phyloP scores from a whole-genome alignment of 345 rosid species.

The Populus euphratica region DNA sequence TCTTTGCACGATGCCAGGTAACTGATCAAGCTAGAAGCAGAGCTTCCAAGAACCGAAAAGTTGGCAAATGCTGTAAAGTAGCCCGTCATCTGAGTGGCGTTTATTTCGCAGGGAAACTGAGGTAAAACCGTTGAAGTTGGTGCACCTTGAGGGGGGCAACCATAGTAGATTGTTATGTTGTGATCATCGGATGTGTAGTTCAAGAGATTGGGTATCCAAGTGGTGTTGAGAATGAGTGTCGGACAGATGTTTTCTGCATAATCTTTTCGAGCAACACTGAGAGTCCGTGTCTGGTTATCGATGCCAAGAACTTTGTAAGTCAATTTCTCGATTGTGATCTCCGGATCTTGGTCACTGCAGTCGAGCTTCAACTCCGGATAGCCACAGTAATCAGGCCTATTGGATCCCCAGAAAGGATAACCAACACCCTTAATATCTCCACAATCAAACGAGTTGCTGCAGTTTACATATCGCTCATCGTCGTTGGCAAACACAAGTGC shows the following conservation, averaged over 20 bases:
- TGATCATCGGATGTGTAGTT: background rate
- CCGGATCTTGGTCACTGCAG: slow-evolving; percentile 9
- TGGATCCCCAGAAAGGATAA: slow-evolving; percentile 39
- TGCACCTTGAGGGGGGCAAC: background rate
- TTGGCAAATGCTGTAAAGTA: slow-evolving; percentile 11
- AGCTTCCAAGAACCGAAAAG: background rate
- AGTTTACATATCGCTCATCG: slow-evolving; percentile 14
- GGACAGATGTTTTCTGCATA: slow-evolving; percentile 25
- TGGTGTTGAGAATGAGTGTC: background rate
- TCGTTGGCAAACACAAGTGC: background rate
- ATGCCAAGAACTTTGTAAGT: slow-evolving; percentile 26
- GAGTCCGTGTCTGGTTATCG: background rate
- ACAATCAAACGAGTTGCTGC: slow-evolving; percentile 23
- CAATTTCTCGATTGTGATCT: slow-evolving; percentile 19
- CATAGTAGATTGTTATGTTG: slow-evolving; percentile 21
- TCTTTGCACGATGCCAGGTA: background rate
- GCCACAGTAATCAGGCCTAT: slow-evolving; percentile 25
- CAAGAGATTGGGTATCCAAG: background rate
- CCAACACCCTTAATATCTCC: slow-evolving; percentile 14
- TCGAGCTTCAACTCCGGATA: slow-evolving; percentile 17
- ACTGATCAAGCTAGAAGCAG: accelerated
- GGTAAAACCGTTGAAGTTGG: accelerated
- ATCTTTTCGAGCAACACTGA: slow-evolving; percentile 29
- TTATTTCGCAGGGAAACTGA: background rate
- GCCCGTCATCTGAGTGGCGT: background rate